Conservation (phyloP, 129 eudicot species). For the Logfia minima region DNA sequence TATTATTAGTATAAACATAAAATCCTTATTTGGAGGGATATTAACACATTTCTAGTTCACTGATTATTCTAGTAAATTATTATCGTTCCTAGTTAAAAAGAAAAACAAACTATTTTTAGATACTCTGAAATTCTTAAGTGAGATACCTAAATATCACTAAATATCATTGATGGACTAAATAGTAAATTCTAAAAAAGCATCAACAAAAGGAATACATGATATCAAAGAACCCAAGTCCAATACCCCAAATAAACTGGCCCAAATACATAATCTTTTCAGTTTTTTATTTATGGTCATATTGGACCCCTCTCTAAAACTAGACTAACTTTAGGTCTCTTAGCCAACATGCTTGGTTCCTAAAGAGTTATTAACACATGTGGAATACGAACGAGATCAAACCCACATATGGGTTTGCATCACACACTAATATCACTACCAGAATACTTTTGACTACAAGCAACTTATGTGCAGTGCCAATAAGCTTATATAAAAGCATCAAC, state of each 20-base stretch:
- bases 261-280: neutral
- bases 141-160: neutral
- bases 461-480: too few species aligned
- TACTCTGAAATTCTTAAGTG: too few species aligned
- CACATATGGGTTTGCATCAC: too few species aligned
- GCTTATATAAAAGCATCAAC: too few species aligned
- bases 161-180: neutral
- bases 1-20: neutral
- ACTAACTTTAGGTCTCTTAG: neutral
- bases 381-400: neutral
- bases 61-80: too few species aligned
- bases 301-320: neutral
- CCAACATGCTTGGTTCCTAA: neutral
- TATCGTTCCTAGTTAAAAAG: too few species aligned
- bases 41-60: neutral
- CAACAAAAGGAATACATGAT: too few species aligned
- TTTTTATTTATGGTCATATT: too few species aligned
- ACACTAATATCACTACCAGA: too few species aligned
- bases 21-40: neutral
- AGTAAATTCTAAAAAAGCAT: too few species aligned
- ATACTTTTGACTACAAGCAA: neutral
- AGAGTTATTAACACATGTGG: neutral
- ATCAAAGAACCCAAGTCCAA: neutral
- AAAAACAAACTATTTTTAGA: too few species aligned
- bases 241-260: neutral